Percentiles rank a stretch among this genome's conserved stretches.
These are phyloP conservation scores for Adenanthera pavonina DNA, from an alignment of 306 rosid species.

Conservation along the genomic window DNA sequence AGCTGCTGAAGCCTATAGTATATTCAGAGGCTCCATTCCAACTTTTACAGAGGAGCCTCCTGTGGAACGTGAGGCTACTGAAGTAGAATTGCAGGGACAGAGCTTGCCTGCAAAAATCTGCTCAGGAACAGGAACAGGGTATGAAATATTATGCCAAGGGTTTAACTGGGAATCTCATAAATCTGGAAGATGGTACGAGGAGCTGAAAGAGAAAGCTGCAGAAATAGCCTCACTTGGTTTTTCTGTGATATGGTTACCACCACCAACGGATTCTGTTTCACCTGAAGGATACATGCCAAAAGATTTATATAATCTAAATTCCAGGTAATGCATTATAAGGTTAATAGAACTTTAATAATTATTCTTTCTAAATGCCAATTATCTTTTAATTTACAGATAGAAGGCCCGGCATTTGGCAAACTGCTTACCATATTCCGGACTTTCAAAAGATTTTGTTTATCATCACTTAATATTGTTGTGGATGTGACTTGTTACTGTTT, in stretches of 20 bases:
- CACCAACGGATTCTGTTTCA: slow-evolving; percentile 91
- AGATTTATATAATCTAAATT: slow-evolving; percentile 85
- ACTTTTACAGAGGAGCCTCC: slow-evolving; percentile 52
- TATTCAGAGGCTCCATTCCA: slow-evolving; percentile 70
- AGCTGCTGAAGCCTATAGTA: slow-evolving; percentile 83
- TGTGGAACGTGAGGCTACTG: slow-evolving; percentile 35
- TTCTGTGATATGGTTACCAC: slow-evolving; percentile 87
- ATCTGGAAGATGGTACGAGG: slow-evolving; percentile 83
- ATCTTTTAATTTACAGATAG: slow-evolving; percentile 11
- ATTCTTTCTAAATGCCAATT: neutral
- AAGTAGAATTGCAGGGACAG: slow-evolving; percentile 33
- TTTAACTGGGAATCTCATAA: slow-evolving; percentile 93
- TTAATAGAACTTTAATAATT: neutral
- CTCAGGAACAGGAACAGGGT: slow-evolving; percentile 76
- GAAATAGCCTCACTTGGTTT: slow-evolving; percentile 76
- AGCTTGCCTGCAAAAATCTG: slow-evolving; percentile 40
- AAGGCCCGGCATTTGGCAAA: slow-evolving; percentile 6
- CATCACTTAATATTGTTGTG: slow-evolving; percentile 19
- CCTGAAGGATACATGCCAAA: slow-evolving; percentile 94
- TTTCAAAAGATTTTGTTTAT: slow-evolving; percentile 10
- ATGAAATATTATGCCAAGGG: slow-evolving; percentile 88
- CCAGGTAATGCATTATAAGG: slow-evolving; percentile 59
- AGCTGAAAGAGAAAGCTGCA: slow-evolving; percentile 68
- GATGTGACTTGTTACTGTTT: slow-evolving; percentile 22
- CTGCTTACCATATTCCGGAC: slow-evolving; percentile 23